A percentile compares a stretch with the other conserved stretches of the same genome.
Evolutionary conservation across 164 flowering plant genomes (phyloP).

Genomic region (Saururus chinensis): DNA sequence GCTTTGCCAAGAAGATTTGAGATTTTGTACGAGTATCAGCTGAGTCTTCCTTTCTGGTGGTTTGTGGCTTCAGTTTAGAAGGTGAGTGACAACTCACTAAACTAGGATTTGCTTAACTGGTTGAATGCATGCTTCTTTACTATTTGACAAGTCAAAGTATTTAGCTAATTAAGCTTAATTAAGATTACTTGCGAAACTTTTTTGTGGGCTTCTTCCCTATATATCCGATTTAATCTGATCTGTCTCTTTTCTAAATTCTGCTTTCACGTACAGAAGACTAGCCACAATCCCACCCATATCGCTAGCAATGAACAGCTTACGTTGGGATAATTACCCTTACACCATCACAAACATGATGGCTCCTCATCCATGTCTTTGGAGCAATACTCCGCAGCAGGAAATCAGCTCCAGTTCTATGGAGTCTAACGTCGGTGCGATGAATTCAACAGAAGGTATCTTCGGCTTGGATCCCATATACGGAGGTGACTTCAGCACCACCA

Average conservation of each 20-base stretch:
- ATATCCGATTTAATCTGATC: neutral
- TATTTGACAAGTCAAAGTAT: neutral
- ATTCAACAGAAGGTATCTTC: slow-evolving; percentile 13
- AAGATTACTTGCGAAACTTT: neutral
- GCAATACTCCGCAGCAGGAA: slow-evolving; percentile 15
- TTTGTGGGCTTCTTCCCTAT: neutral
- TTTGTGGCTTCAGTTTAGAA: too few relatives aligned
- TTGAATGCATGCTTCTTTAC: neutral
- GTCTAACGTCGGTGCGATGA: slow-evolving; percentile 8
- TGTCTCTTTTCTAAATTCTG: neutral
- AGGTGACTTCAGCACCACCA: neutral
- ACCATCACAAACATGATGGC: slow-evolving; percentile 1
- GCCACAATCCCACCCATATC: neutral
- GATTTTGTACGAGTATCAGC: too few relatives aligned
- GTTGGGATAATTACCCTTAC: slow-evolving; percentile 30
- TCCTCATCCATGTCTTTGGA: slow-evolving; percentile 19
- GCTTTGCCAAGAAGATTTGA: too few relatives aligned
- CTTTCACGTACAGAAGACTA: neutral
- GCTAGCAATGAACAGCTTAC: slow-evolving; percentile 28
- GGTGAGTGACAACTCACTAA: neutral
- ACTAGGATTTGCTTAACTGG: neutral
- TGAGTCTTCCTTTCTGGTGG: too few relatives aligned
- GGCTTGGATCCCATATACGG: slow-evolving; percentile 11
- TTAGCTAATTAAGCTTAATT: neutral
- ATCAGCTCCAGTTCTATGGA: slow-evolving; percentile 13